Evolutionary conservation across 108 stramenopile species (phyloP).

Genomic region (Parmales sp.): DNA sequence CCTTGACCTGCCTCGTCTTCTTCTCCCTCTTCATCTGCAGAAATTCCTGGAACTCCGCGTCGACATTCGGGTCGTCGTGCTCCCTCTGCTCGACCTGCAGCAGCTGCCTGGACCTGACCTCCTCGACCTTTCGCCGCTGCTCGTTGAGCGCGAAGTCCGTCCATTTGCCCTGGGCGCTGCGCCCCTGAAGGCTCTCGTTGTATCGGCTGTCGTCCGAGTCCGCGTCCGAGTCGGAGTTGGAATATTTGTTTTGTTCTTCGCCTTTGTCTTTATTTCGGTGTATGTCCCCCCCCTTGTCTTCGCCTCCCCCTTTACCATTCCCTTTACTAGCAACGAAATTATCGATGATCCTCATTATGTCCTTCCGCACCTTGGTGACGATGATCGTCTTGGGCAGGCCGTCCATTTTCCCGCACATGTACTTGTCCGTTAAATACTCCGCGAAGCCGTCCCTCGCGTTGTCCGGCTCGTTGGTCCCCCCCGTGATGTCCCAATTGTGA

Average conservation of each 20-base stretch:
- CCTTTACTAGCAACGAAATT: slow-evolving; percentile 2
- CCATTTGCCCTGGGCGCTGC: too few species aligned
- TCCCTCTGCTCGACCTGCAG: too few species aligned
- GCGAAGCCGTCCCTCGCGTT: neutral
- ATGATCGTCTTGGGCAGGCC: slow-evolving; percentile 4
- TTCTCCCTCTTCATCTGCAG: neutral
- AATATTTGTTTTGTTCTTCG: too few species aligned
- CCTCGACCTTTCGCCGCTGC: too few species aligned
- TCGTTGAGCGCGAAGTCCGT: too few species aligned
- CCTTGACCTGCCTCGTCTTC: neutral
- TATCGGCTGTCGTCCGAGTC: too few species aligned
- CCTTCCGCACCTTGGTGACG: neutral
- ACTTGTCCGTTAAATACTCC: slow-evolving; percentile 5
- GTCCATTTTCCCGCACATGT: neutral
- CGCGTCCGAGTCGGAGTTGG: too few species aligned
- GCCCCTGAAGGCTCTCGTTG: too few species aligned
- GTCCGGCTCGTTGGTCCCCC: neutral
- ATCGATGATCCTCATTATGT: neutral
- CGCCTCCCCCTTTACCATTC: neutral
- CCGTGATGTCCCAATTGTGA: neutral
- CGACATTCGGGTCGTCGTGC: too few species aligned
- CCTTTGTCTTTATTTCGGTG: too few species aligned
- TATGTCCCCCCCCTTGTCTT: too few species aligned
- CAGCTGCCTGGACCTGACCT: too few species aligned
- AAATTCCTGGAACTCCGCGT: neutral